Percentiles rank a stretch among this genome's conserved stretches.
Conservation (phyloP, 177 flowering plant genomes). For the Vitis hybrid region DNA sequence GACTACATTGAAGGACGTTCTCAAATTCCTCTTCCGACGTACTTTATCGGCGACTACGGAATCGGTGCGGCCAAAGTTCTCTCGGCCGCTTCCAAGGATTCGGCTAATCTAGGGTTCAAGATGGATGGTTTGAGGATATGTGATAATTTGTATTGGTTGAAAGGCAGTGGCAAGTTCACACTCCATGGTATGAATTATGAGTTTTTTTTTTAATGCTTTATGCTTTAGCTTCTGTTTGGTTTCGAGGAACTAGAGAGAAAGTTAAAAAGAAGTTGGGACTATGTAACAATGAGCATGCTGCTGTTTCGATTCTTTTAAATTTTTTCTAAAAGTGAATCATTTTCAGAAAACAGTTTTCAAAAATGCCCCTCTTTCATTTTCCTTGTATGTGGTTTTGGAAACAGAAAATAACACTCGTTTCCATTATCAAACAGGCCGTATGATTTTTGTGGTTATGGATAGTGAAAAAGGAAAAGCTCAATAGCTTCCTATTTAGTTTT, state of each 20-base stretch:
- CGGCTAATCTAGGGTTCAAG: slow-evolving; percentile 68
- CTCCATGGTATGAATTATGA: slow-evolving; percentile 47
- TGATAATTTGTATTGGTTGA: slow-evolving; percentile 77
- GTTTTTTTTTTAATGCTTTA: background rate
- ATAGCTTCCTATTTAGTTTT: too few relatives aligned
- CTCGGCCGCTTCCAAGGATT: slow-evolving; percentile 40
- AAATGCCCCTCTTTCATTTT: too few relatives aligned
- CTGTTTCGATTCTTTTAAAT: too few relatives aligned
- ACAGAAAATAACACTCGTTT: too few relatives aligned
- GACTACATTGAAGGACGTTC: slow-evolving; percentile 62
- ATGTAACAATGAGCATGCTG: too few relatives aligned
- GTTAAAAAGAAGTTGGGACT: too few relatives aligned
- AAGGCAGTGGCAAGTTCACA: slow-evolving; percentile 86
- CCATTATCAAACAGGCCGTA: too few relatives aligned
- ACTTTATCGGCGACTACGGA: slow-evolving; percentile 93
- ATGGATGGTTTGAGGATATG: slow-evolving; percentile 78
- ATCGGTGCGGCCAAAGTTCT: slow-evolving; percentile 63
- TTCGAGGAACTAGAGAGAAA: background rate
- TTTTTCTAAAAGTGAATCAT: too few relatives aligned
- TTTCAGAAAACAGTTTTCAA: too few relatives aligned
- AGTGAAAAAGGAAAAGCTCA: too few relatives aligned
- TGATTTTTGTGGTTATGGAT: too few relatives aligned
- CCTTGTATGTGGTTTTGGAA: too few relatives aligned
- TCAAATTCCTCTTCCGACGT: slow-evolving; percentile 71
- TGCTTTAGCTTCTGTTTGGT: background rate